Evolutionary conservation across 768 basidiomycete genomes (phyloP).

Genomic region (Rhodotorula graminis): DNA sequence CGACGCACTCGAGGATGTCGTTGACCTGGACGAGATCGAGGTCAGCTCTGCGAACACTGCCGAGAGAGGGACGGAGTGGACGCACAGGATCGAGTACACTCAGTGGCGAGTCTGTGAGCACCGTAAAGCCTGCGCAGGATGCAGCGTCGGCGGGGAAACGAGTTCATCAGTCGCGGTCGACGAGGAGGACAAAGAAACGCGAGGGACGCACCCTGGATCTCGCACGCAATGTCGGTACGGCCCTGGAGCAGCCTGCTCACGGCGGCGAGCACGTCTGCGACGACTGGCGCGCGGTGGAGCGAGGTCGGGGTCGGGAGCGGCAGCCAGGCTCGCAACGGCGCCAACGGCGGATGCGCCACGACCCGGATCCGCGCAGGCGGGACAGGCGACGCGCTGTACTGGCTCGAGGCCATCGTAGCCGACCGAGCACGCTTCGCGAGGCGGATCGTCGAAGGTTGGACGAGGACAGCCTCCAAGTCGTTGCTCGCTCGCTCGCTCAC

Average conservation of each 20-base stretch:
- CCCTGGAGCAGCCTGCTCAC: slow-evolving; percentile 1
- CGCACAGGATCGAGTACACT: slow-evolving; percentile 30
- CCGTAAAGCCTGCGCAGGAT: slow-evolving; percentile 15
- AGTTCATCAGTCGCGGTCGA: background rate
- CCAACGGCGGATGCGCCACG: slow-evolving; percentile 29
- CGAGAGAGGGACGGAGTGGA: background rate
- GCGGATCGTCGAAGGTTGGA: no score
- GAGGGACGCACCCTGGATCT: slow-evolving; percentile 20
- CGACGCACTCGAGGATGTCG: slow-evolving; percentile 34
- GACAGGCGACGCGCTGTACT: slow-evolving; percentile 8
- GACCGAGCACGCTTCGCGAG: background rate
- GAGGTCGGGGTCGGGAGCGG: slow-evolving; percentile 5
- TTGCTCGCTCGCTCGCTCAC: no score
- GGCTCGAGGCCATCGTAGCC: slow-evolving; percentile 1
- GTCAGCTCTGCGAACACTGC: background rate
- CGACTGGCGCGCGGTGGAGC: background rate
- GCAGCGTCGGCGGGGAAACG: background rate
- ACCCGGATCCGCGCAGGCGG: slow-evolving; percentile 30
- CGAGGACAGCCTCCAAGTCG: no score
- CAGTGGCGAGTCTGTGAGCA: slow-evolving; percentile 13
- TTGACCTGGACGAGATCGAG: slow-evolving; percentile 7
- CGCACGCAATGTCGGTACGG: background rate
- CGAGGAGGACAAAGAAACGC: fast-evolving
- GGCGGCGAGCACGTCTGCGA: background rate
- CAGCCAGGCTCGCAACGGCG: slow-evolving; percentile 27